Conservation (phyloP, 345 rosid species). For the Cardamine resedifolia region DNA sequence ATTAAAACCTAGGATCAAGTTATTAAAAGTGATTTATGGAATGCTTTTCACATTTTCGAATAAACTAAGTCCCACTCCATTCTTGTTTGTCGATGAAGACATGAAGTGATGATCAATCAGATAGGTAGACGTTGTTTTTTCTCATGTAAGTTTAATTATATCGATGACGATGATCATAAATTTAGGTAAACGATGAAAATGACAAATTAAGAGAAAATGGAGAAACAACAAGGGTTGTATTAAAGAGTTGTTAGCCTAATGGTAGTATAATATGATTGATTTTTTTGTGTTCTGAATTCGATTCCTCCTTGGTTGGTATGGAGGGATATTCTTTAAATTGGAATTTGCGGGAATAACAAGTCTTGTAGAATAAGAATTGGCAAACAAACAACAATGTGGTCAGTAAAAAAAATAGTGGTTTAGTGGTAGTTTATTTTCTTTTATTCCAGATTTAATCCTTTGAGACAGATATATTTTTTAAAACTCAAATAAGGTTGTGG, state of each 20-base stretch:
- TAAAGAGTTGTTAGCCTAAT: no score
- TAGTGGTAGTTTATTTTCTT: no score
- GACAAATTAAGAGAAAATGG: neutral
- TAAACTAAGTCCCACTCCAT: neutral
- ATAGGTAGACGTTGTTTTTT: constrained; percentile 1
- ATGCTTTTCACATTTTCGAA: neutral
- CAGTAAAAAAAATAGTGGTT: no score
- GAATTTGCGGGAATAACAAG: no score
- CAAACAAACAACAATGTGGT: constrained; percentile 32
- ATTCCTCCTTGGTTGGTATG: no score
- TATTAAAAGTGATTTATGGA: neutral
- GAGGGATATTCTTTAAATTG: no score
- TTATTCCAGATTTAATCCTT: no score
- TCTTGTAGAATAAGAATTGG: neutral
- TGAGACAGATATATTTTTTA: no score
- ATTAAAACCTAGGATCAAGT: neutral
- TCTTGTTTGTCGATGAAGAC: neutral
- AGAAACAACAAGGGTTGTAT: constrained; percentile 17
- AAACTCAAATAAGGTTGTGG: no score
- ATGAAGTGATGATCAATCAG: neutral
- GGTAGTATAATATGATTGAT: no score
- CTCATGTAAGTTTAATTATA: neutral
- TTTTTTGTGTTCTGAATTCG: no score
- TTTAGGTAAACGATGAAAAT: constrained; percentile 17
- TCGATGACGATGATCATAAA: neutral